Conservation (phyloP, 1,284 basidiomycete genomes). For the Papiliotrema flavescens region DNA sequence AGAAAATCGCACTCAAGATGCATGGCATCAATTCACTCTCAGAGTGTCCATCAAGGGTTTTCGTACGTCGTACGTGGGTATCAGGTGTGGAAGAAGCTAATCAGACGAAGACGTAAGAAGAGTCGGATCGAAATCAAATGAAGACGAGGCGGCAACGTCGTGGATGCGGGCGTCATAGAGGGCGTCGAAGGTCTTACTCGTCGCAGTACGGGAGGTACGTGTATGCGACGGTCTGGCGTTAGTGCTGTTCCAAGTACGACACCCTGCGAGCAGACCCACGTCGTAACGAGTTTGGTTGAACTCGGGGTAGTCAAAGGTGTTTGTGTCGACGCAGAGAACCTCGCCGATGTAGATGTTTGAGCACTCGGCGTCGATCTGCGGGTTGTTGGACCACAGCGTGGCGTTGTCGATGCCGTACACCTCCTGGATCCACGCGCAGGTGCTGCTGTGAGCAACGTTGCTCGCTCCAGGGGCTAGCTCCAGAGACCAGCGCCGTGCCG, state of each 20-base stretch:
- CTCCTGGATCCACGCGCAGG: constrained; percentile 40
- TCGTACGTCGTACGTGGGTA: neutral
- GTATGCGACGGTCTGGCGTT: constrained; percentile 33
- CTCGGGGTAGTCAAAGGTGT: constrained; percentile 37
- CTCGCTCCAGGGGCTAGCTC: neutral
- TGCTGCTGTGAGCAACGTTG: constrained; percentile 21
- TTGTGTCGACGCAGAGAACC: constrained; percentile 49
- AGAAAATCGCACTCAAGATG: neutral
- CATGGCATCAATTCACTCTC: constrained; percentile 8
- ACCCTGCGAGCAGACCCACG: constrained; percentile 19
- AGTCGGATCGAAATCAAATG: neutral
- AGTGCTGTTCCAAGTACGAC: neutral
- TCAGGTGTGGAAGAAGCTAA: neutral
- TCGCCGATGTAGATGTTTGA: constrained; percentile 51
- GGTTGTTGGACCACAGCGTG: constrained; percentile 48
- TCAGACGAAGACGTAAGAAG: neutral
- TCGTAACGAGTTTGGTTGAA: constrained; percentile 41
- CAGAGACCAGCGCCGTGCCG: neutral
- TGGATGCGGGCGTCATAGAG: neutral
- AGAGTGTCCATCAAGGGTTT: constrained; percentile 22
- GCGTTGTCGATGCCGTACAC: constrained; percentile 41
- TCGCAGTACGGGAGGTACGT: constrained; percentile 42
- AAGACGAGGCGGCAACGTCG: neutral
- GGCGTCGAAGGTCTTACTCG: constrained; percentile 2
- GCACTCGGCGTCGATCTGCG: constrained; percentile 46